Evolutionary conservation across 2,329 filamentous ascomycete species (phyloP).

Genomic region (Fusarium ambrosium): DNA sequence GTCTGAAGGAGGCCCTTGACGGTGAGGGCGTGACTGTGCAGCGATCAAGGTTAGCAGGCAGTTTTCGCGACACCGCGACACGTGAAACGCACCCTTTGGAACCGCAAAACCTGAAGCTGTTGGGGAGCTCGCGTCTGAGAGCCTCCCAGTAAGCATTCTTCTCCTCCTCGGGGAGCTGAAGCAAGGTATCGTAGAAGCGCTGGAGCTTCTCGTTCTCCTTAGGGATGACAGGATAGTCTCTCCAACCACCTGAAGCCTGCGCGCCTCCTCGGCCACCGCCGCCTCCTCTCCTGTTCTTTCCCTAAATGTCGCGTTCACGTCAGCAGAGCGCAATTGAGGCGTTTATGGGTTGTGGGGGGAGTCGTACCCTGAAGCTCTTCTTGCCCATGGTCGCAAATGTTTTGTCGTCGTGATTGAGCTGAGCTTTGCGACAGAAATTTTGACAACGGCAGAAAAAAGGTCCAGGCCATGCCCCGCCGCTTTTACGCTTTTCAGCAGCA

Average conservation of each 20-base stretch:
- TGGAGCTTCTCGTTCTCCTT: conserved; percentile 90
- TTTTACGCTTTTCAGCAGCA: conserved; percentile 28
- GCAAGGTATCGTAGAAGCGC: conserved; percentile 84
- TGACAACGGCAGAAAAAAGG: conserved; percentile 33
- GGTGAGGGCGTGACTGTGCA: conserved; percentile 83
- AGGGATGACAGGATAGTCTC: conserved; percentile 62
- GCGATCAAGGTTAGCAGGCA: conserved; percentile 33
- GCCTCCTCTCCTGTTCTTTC: conserved; percentile 55
- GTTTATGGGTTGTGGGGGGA: background rate
- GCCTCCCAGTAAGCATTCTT: conserved; percentile 86
- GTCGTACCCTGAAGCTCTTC: conserved; percentile 53
- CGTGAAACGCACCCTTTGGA: conserved; percentile 79
- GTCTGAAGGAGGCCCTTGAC: conserved; percentile 91
- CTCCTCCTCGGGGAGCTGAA: conserved; percentile 83
- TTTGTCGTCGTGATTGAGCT: conserved; percentile 33
- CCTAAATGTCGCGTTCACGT: conserved; percentile 46
- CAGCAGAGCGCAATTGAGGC: conserved; percentile 36
- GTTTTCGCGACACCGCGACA: conserved; percentile 5
- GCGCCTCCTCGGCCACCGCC: conserved; percentile 52
- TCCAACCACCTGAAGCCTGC: conserved; percentile 46
- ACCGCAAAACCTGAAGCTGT: conserved; percentile 97
- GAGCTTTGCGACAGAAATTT: conserved; percentile 47
- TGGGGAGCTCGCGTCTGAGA: conserved; percentile 87
- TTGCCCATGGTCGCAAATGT: conserved; percentile 54
- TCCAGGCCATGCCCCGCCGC: conserved; percentile 34